These are phyloP conservation scores for Porodaedalea pini DNA, from an alignment of 1,284 basidiomycete genomes.

Conservation along the genomic window DNA sequence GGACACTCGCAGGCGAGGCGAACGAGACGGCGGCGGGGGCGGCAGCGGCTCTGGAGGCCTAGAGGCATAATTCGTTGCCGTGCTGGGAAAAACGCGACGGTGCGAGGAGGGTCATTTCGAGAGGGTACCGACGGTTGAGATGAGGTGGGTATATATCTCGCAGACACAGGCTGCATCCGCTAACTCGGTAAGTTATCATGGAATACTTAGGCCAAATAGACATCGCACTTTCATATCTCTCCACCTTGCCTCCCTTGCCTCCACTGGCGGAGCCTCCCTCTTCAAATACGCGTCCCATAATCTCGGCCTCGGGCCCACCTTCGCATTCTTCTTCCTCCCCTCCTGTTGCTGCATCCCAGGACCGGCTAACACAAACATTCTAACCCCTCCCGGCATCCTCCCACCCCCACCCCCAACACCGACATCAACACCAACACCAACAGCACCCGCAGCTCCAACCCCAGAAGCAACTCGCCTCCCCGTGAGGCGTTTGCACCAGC, in stretches of 20 bases:
- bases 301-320: constrained; percentile 13
- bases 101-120: too few species aligned
- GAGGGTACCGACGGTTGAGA: neutral
- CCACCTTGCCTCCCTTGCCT: constrained; percentile 13
- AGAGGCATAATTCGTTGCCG: too few species aligned
- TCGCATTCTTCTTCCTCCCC: constrained; percentile 9
- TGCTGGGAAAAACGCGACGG: too few species aligned
- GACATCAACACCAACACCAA: neutral
- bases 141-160: neutral
- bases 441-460: neutral
- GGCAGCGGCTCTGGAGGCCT: neutral
- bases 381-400: neutral
- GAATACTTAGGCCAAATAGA: too few species aligned
- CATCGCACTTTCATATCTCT: constrained; percentile 18
- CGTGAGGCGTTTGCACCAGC: constrained; percentile 17
- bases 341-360: neutral
- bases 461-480: constrained; percentile 5
- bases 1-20: neutral
- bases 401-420: neutral
- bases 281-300: constrained; percentile 15
- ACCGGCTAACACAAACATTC: constrained; percentile 6
- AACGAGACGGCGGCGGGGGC: neutral
- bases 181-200: neutral
- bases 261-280: neutral
- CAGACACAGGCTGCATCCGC: constrained; percentile 1